Base-by-base conservation (phyloP, 495 filamentous ascomycete genomes). In the Penicillium roqueforti region DNA sequence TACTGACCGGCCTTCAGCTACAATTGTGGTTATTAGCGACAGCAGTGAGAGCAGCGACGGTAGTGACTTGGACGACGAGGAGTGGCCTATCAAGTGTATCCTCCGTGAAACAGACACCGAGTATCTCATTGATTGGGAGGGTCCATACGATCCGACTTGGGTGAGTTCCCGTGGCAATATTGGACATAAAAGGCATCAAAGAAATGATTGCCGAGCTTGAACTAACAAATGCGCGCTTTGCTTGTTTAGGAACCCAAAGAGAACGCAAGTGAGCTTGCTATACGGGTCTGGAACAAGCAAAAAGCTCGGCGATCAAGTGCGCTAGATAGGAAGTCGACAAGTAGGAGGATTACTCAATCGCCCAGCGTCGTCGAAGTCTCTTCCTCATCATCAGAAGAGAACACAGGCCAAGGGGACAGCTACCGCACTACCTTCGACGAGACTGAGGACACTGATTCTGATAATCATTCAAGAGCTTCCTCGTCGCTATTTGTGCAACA, bases 61-160 rank as follows among this genome's bases (percentile, higher is more conserved):
- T 9, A 51, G 38, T 22, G 28, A 42, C 11, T 20, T 60, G 14
- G 53, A 43, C 4, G 67, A 67, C 18, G 60, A 63, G 47, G 67
- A 72, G 57, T 72, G 46, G 40, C 59, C 56, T 43, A 72, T 75
- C 36, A 72, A 73, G 39, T 61, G 62, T 44, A 74, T 77, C 25
- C 60, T 75, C 36, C 66, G 64, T 53, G 72, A 77, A 60, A 67
- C 62, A 29, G 58, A 66, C 22, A 61, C 58, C 20, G 61, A 74
- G 37, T 77, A 75, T 56, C 56, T 73, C 18, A 70, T 77, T 43
- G 72, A 76, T 28, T 77, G 74, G 74, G 69, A 71, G 48, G 66
- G 64, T 8, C 54, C 51, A 10, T 77, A 64, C 53, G 57, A 61
- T 25, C 72, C 74, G 29, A 67, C 59, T 57, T 77, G 73, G 73